Evolutionary conservation across 192 early-diverging fungal species (phyloP), one percentile per base, ranked within the genome.

Genomic region (Entophlyctis luteolus): DNA sequence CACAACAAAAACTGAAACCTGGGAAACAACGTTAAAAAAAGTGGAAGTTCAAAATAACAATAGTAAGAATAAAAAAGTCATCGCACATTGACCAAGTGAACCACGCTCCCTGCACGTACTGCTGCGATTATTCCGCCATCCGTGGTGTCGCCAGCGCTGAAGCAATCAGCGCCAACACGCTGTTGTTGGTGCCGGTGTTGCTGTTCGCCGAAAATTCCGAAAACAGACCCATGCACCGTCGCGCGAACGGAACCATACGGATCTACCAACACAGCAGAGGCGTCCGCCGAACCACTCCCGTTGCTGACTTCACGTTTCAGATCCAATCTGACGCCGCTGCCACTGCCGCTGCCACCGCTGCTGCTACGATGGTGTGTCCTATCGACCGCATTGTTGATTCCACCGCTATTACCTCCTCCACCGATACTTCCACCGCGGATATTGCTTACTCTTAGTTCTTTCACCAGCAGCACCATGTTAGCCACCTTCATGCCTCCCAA

Each of bases 1-100:
- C 62, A 50, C 48, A n/a, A n/a, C 28, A 29, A 63, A 63, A 16
- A 63, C 62, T n/a, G 62, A 63, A 28, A 63, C 48, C 62, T 63
- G 22, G 32, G 16, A 47, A 20, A 45, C 39, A 12, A 28, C 1
- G 27, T 8, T 8, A 52, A 2, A 47, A 62, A 47, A 62, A 62
- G 20, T 46, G 8, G 2, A 18, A 47, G 28, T 20, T 62, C 12
- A 33, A 47, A 50, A 56, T 12, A n/a, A 56, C 6, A 6, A 29
- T 50, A 20, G 28, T 35, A 16, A 36, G 10, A 4, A 60, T 62
- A 28, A 62, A n/a, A 62, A 47, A 28, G 50, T n/a, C 12, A 5
- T 2, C 62, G 28, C 18, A 63, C 62, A 63, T 63, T 63, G 22
- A 50, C 34, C 45, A 63, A 50, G 35, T 63, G 62, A 1, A 63